A percentile compares a stretch with the other conserved stretches of the same genome.
These are phyloP conservation scores for Sclerotinia nivalis DNA, from an alignment of 2,329 filamentous ascomycete genomes.

Conservation along the genomic window DNA sequence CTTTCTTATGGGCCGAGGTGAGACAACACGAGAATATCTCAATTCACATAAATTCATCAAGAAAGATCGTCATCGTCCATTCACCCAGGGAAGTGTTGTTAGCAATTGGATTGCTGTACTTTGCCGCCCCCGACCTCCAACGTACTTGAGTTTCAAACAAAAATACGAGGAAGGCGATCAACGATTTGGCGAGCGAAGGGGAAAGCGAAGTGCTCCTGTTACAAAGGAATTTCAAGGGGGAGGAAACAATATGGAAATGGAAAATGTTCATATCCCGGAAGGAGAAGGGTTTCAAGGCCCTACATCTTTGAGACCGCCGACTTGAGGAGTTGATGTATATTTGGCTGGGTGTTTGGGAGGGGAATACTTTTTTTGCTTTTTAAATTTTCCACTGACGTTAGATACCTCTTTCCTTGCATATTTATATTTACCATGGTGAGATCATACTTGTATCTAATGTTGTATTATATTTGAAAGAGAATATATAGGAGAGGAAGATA, in stretches of 20 bases:
- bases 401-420: conserved; percentile 21
- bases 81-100: conserved; percentile 72
- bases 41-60: conserved; percentile 95
- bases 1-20: conserved; percentile 85
- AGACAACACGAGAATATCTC: conserved; percentile 94
- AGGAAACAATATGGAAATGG: conserved; percentile 69
- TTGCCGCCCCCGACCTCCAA: conserved; percentile 79
- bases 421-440: conserved; percentile 5
- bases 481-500: background rate
- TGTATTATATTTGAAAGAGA: conserved; percentile 3
- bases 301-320: conserved; percentile 30
- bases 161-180: conserved; percentile 79
- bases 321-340: background rate
- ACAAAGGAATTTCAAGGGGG: conserved; percentile 54
- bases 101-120: conserved; percentile 83
- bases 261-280: conserved; percentile 49
- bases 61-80: conserved; percentile 87
- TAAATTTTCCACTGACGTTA: background rate
- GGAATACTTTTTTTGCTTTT: conserved; percentile 1
- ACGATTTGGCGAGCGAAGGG: conserved; percentile 65
- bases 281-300: conserved; percentile 55
- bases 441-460: conserved; percentile 14
- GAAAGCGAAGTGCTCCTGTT: conserved; percentile 51
- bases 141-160: conserved; percentile 84
- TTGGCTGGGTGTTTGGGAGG: background rate